Conservation (phyloP, 345 rosid genomes). For the Eucalyptus cladocalyx region DNA sequence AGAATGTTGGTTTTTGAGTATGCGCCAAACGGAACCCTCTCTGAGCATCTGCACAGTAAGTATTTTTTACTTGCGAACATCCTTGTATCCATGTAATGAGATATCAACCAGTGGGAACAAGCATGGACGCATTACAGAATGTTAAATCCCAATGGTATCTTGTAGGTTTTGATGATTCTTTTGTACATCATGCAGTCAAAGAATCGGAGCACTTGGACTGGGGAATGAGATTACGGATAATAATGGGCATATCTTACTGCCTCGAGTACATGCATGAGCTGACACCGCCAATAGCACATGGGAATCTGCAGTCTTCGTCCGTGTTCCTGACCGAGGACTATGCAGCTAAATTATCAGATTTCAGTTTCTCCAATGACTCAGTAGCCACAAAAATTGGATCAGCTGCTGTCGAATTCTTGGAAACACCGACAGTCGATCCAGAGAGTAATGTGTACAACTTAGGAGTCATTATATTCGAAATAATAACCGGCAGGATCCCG, state of each 20-base stretch:
- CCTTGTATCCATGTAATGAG: background rate
- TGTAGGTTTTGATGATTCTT: background rate
- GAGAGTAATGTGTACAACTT: constrained; percentile 52
- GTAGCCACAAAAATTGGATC: constrained; percentile 30
- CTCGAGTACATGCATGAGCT: constrained; percentile 87
- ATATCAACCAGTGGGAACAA: background rate
- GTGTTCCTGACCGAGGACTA: constrained; percentile 78
- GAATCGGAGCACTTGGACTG: constrained; percentile 87
- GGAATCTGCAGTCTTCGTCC: constrained; percentile 54
- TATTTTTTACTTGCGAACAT: background rate
- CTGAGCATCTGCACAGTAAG: constrained; percentile 90
- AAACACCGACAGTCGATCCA: constrained; percentile 20
- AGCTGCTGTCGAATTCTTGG: constrained; percentile 24
- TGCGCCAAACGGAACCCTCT: constrained; percentile 93
- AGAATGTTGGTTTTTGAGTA: constrained; percentile 95
- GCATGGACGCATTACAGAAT: background rate
- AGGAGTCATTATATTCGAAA: constrained; percentile 62
- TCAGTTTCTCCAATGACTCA: constrained; percentile 38
- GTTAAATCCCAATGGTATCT: background rate
- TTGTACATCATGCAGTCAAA: constrained; percentile 37
- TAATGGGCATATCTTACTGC: constrained; percentile 88
- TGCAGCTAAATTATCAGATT: constrained; percentile 90
- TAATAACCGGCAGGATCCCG: constrained; percentile 66
- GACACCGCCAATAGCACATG: constrained; percentile 51
- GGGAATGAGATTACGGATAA: constrained; percentile 66